Conservation (phyloP, 805 yeast genomes). For the Monosporozyma aquatica region DNA sequence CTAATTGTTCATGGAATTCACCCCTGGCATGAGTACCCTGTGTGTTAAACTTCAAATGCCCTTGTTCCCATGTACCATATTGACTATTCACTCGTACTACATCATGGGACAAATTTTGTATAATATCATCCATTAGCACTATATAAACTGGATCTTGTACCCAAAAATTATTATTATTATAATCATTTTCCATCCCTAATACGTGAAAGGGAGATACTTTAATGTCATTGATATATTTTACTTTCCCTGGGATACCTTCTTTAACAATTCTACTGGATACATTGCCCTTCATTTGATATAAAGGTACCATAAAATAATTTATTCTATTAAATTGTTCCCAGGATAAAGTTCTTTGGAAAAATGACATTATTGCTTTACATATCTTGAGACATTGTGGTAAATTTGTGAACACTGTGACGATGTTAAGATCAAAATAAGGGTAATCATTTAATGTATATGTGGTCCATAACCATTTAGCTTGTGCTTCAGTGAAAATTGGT, state of each 20-base stretch:
- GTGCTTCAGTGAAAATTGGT: constrained; percentile 12
- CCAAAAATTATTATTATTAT: constrained; percentile 6
- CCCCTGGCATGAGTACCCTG: constrained; percentile 3
- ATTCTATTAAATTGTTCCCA: constrained; percentile 20
- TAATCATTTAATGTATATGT: constrained; percentile 60
- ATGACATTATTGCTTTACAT: constrained; percentile 15
- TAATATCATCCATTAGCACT: constrained; percentile 23
- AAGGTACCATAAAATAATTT: constrained; percentile 22
- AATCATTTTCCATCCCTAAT: constrained; percentile 4
- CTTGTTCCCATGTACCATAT: constrained; percentile 22
- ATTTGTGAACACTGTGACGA: constrained; percentile 23
- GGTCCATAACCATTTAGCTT: constrained; percentile 69
- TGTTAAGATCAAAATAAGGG: constrained; percentile 56
- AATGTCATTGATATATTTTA: constrained; percentile 12
- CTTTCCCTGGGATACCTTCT: constrained; percentile 15
- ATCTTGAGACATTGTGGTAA: constrained; percentile 16
- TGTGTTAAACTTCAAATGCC: constrained; percentile 13
- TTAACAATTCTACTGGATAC: background rate
- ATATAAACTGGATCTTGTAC: constrained; percentile 26
- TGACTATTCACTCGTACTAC: constrained; percentile 11
- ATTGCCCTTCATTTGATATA: constrained; percentile 13
- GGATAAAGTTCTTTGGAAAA: constrained; percentile 13
- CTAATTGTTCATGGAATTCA: constrained; percentile 9
- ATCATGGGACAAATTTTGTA: constrained; percentile 23
- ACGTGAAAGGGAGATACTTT: constrained; percentile 11